Conservation (phyloP, 768 basidiomycete species). For the Fomitopsis pulvina region DNA sequence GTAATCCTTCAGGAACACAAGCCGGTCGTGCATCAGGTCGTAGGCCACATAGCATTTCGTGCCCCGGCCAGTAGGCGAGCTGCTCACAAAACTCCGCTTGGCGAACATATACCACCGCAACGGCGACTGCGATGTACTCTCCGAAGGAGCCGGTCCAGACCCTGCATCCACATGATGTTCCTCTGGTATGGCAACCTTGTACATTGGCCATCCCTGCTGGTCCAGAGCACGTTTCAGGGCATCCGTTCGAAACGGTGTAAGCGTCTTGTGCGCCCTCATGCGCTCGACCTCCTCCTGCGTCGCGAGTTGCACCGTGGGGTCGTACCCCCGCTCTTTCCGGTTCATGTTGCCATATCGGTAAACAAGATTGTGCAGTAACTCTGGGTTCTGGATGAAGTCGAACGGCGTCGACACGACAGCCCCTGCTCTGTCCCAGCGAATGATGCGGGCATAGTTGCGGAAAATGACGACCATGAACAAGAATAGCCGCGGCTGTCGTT, state of each 20-base stretch:
- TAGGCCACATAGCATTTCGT: constrained; percentile 11
- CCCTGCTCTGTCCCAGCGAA: constrained; percentile 4
- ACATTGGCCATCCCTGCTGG: background rate
- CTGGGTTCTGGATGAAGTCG: background rate
- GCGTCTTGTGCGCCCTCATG: background rate
- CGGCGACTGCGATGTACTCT: background rate
- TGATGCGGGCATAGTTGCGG: background rate
- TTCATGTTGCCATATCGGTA: constrained; percentile 1
- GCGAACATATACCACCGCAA: constrained; percentile 1
- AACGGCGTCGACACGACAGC: constrained; percentile 2
- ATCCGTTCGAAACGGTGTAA: background rate
- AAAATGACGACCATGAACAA: background rate
- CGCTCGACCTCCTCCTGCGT: background rate
- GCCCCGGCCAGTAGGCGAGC: constrained; percentile 2
- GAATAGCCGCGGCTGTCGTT: constrained; percentile 4
- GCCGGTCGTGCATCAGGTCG: background rate
- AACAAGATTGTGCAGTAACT: background rate
- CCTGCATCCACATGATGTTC: background rate
- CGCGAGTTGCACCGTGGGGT: constrained; percentile 3
- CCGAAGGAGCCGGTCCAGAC: background rate
- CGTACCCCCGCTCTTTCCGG: background rate
- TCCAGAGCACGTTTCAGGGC: background rate
- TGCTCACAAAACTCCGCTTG: background rate
- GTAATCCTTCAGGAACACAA: constrained; percentile 12
- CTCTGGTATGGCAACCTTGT: background rate